Percentiles rank a stretch among this genome's conserved stretches.
Evolutionary conservation across 140 eudicot genomes (phyloP).

Genomic region (Ambrosia hybrid): DNA sequence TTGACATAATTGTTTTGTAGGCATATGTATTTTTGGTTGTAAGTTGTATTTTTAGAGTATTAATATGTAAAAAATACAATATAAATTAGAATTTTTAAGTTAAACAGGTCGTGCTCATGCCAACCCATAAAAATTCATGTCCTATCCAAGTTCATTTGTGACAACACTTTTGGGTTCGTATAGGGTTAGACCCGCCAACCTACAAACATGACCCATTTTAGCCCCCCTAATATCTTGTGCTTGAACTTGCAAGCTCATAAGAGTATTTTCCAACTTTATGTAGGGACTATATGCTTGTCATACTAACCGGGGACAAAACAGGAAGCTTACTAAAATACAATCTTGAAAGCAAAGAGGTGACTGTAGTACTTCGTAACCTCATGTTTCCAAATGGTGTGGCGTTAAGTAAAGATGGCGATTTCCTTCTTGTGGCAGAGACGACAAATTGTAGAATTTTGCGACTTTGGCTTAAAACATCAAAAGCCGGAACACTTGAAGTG

Average conservation of each 20-base stretch:
- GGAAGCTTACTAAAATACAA: conserved; percentile 69
- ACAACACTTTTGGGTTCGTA: background rate
- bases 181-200: background rate
- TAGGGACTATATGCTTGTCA: conserved; percentile 52
- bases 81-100: too few relatives aligned
- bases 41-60: too few relatives aligned
- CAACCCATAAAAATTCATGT: too few relatives aligned
- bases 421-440: conserved; percentile 66
- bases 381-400: conserved; percentile 84
- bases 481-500: conserved; percentile 62
- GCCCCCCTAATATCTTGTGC: too few relatives aligned
- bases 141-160: too few relatives aligned
- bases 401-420: conserved; percentile 65
- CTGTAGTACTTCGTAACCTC: conserved; percentile 49
- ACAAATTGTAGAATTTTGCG: conserved; percentile 49
- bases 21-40: too few relatives aligned
- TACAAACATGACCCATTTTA: too few relatives aligned
- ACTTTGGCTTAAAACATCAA: conserved; percentile 67
- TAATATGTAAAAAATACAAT: too few relatives aligned
- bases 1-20: too few relatives aligned
- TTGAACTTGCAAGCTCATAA: too few relatives aligned
- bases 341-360: conserved; percentile 45
- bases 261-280: background rate
- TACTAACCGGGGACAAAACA: conserved; percentile 55
- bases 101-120: too few relatives aligned